A percentile compares a stretch with the other conserved stretches of the same genome.
These are phyloP conservation scores for Fagus sylvatica DNA, from an alignment of 306 rosid species.

Conservation along the genomic window DNA sequence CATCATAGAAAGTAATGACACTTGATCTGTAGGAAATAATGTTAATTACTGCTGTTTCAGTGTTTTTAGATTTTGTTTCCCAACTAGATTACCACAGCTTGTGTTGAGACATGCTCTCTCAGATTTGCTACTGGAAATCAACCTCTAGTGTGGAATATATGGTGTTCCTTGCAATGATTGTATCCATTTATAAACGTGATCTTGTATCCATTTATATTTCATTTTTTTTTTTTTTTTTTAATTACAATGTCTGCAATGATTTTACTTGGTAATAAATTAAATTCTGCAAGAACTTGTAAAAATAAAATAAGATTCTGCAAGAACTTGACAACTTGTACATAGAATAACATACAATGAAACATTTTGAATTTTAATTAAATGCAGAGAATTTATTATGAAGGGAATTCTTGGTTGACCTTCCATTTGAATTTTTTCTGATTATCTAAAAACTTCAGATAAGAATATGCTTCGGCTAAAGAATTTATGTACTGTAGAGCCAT, in stretches of 20 bases:
- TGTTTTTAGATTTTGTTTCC: not conserved
- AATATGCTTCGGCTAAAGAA: not conserved
- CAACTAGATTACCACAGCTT: conserved; percentile 1
- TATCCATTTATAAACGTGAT: not conserved
- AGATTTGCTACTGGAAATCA: not conserved
- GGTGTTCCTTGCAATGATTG: not conserved
- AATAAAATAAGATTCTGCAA: not conserved
- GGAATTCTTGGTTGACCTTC: not conserved
- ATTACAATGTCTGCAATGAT: not conserved
- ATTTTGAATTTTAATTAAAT: not conserved
- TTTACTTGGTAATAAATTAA: not conserved
- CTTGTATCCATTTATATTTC: not conserved
- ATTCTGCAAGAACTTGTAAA: not conserved
- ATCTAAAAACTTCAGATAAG: not conserved
- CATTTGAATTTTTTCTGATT: not conserved
- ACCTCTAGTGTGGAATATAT: not conserved
- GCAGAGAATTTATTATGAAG: not conserved
- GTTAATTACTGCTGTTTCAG: not conserved
- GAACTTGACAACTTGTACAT: not conserved
- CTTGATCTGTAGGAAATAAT: not conserved
- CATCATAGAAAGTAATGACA: not conserved
- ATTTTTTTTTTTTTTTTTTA: not conserved
- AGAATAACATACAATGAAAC: not conserved
- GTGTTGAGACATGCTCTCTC: not conserved
- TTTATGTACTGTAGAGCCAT: not conserved